Base-by-base conservation (phyloP, 2,329 filamentous ascomycete genomes). In the Leptographium lundbergii region DNA sequence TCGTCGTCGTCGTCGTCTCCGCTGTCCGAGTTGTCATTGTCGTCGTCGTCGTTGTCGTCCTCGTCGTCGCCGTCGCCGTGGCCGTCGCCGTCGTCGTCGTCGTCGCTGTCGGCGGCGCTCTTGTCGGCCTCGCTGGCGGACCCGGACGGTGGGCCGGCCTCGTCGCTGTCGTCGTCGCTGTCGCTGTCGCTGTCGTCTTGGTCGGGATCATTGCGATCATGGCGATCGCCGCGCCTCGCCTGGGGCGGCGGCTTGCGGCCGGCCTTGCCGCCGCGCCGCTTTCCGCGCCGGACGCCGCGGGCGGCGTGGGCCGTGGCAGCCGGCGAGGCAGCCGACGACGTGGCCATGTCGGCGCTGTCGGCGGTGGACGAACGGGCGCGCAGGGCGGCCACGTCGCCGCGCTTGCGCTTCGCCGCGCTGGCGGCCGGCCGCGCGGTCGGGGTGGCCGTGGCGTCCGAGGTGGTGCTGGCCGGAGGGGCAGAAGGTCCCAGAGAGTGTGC, bases 281-380 rank as follows among this genome's bases (percentile, higher is more conserved):
- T 59, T 29, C 60, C 56, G 39, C 60, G 52, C 24, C 60, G 58
- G 19, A 50, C 39, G 6, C 61, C 60, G 24, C 61, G 60, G 3
- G 57, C 60, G 4, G 50, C 27, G 36, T 24, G 29, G 29, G 45
- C 45, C 9, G 59, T 52, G 4, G 59, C 54, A 1, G 61, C 59
- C 1, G 63, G 61, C 13, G 62, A 62, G 2, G 62, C 53, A 1
- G 42, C 60, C 6, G 63, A 61, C 3, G 64, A 62, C 11, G 56
- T 50, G 22, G 54, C 55, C 34, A 59, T 54, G 24, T 61, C 62
- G 4, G 56, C 50, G 54, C 64, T 65, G 24, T 64, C 63, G n/a
- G 63, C 64, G 0, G 64, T 65, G 5, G 62, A 63, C 19, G 64
- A 65, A 27, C 65, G 58, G 29, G 61, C 63, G 47, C 60, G 56